Conservation (phyloP, 352 stramenopile genomes). For the Globisporangium perplexum region DNA sequence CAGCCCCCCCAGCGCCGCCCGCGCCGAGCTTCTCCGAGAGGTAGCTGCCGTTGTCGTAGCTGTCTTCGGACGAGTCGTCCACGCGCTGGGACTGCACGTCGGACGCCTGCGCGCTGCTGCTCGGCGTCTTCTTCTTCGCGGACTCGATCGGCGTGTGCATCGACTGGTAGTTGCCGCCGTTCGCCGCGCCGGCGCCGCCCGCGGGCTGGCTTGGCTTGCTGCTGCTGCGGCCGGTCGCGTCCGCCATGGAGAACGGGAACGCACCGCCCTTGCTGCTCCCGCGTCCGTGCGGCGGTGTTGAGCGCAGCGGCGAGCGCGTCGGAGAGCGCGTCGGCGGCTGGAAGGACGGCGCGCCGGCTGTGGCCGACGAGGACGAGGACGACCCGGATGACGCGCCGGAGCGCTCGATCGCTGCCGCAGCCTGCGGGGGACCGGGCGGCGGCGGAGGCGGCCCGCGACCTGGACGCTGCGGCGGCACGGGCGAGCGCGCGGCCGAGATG, state of each 20-base stretch:
- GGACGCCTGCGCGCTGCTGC: slow-evolving; percentile 2
- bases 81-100: slow-evolving; percentile 22
- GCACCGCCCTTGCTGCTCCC: slow-evolving; percentile 1
- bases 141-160: slow-evolving; percentile 51
- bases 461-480: background rate
- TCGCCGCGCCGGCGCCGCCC: background rate
- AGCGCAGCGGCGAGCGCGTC: slow-evolving; percentile 3
- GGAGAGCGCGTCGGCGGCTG: slow-evolving; percentile 5
- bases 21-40: slow-evolving; percentile 45
- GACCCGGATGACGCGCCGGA: slow-evolving; percentile 2
- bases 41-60: slow-evolving; percentile 66
- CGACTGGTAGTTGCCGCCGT: slow-evolving; percentile 26
- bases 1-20: slow-evolving; percentile 10
- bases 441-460: slow-evolving; percentile 9
- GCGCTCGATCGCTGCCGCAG: slow-evolving; percentile 1
- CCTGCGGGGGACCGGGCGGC: background rate
- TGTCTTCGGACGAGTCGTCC: slow-evolving; percentile 74
- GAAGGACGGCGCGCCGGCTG: background rate
- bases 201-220: background rate
- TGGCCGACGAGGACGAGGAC: slow-evolving; percentile 2
- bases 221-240: slow-evolving; percentile 5
- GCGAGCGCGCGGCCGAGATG: slow-evolving; percentile 1
- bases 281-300: background rate
- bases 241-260: slow-evolving; percentile 11
- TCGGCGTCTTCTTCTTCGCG: slow-evolving; percentile 23